Conservation (phyloP, 75 land plant species). For the Pinus taeda region DNA sequence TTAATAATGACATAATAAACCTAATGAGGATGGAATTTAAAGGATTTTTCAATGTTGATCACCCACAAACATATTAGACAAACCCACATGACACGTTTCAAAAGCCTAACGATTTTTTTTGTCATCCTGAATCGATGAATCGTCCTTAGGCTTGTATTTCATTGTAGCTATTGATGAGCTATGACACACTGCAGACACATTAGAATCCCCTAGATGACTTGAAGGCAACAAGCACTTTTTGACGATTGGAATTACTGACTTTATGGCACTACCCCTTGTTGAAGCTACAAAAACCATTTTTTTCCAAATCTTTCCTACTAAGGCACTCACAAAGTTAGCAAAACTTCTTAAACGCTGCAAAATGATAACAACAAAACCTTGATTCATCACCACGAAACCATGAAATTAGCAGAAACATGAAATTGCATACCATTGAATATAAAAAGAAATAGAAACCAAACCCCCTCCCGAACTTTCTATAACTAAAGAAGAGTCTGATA, state of each 20-base stretch:
- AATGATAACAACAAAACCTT: too few species aligned
- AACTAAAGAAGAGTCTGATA: too few species aligned
- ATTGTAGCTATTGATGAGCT: not conserved
- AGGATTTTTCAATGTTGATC: not conserved
- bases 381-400: too few species aligned
- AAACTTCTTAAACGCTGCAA: too few species aligned
- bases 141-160: constrained; percentile 2
- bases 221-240: not conserved
- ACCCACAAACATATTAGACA: not conserved
- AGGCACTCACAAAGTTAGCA: too few species aligned
- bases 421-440: too few species aligned
- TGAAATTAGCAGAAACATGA: too few species aligned
- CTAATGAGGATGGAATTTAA: too few species aligned
- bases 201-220: not conserved
- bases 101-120: not conserved
- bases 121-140: not conserved
- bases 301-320: too few species aligned
- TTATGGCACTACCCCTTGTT: not conserved
- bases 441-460: too few species aligned
- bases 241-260: not conserved
- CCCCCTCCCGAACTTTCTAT: too few species aligned
- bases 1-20: not conserved
- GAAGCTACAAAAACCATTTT: not conserved
- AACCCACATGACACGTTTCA: not conserved
- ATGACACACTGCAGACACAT: too few species aligned